Evolutionary conservation across 371 early-diverging fungal species (phyloP).

Genomic region (Haplosporangium sp.): DNA sequence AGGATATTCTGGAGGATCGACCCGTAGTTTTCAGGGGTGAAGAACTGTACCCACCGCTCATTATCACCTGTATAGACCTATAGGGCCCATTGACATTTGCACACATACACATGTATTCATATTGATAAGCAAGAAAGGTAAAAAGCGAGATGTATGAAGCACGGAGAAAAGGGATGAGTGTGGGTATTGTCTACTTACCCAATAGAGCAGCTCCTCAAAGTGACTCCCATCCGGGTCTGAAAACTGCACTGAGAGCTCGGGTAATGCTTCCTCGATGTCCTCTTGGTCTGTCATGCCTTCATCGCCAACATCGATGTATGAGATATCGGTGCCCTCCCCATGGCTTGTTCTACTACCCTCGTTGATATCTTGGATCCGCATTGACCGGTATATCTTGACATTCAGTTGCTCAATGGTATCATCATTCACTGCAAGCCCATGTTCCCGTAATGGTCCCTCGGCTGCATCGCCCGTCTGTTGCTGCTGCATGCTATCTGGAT

Average conservation of each 20-base stretch:
- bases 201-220: conserved; percentile 34
- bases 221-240: conserved; percentile 28
- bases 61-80: conserved; percentile 36
- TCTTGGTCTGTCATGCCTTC: neutral
- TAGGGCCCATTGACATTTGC: too few relatives aligned
- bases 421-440: too few relatives aligned
- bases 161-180: neutral
- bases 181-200: conserved; percentile 11
- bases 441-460: neutral
- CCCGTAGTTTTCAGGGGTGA: conserved; percentile 23
- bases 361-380: too few relatives aligned
- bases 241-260: conserved; percentile 24
- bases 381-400: too few relatives aligned
- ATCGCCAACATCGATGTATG: neutral
- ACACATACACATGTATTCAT: too few relatives aligned
- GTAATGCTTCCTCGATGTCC: conserved; percentile 12
- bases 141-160: too few relatives aligned
- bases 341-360: too few relatives aligned
- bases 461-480: neutral
- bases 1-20: conserved; percentile 34
- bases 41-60: conserved; percentile 23
- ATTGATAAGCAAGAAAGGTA: too few relatives aligned
- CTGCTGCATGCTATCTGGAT: too few relatives aligned
- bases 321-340: too few relatives aligned
- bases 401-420: too few relatives aligned